Conservation (phyloP, 495 filamentous ascomycete species). For the Astrocystis sublimbata region DNA sequence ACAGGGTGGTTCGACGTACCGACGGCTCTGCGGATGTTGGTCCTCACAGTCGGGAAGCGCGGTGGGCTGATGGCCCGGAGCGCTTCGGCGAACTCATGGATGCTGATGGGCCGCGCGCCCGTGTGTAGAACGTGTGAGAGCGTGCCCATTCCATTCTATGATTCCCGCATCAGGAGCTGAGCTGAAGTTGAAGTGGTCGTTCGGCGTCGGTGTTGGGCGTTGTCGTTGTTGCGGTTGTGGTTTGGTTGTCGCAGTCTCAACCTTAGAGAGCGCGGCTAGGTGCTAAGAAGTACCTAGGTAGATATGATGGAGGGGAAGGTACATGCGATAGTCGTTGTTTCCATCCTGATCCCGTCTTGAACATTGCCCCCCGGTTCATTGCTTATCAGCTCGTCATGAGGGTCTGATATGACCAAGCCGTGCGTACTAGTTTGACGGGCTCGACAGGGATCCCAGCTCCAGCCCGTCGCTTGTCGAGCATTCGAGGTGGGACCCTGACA, state of each 20-base stretch:
- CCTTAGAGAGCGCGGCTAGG: background rate
- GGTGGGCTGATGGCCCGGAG: slow-evolving; percentile 53
- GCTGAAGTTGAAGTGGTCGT: too few relatives aligned
- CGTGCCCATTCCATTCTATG: slow-evolving; percentile 47
- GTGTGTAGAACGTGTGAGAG: slow-evolving; percentile 42
- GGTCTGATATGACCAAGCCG: background rate
- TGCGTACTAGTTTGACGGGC: too few relatives aligned
- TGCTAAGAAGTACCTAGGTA: background rate
- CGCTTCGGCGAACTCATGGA: slow-evolving; percentile 54
- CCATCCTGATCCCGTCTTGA: background rate
- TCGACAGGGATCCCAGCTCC: background rate
- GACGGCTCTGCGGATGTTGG: slow-evolving; percentile 28
- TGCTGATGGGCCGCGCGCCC: slow-evolving; percentile 47
- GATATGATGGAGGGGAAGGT: background rate
- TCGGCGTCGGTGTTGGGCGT: too few relatives aligned
- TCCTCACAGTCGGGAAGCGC: slow-evolving; percentile 36
- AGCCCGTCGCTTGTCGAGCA: background rate
- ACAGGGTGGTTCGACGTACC: slow-evolving; percentile 29
- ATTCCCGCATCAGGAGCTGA: too few relatives aligned
- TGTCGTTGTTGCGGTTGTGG: too few relatives aligned
- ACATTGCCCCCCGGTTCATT: background rate
- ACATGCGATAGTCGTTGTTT: background rate
- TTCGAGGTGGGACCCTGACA: background rate
- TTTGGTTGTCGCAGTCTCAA: background rate
- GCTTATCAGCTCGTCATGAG: slow-evolving; percentile 19